Conservation (phyloP, 495 filamentous ascomycete genomes). For the Lophiotrema nucula region DNA sequence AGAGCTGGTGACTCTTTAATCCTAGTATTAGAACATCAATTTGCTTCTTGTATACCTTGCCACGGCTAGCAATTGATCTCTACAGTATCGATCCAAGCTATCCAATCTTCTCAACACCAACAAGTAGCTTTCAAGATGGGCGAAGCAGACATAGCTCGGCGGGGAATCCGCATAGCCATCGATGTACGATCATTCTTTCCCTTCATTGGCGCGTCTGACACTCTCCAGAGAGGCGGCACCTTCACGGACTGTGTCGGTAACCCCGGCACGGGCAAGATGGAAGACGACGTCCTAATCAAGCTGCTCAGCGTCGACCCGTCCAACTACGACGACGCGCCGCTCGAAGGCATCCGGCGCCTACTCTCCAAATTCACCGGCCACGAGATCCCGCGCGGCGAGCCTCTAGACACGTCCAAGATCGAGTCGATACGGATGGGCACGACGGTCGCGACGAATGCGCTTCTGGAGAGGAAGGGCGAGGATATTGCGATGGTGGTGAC, state of each 20-base stretch:
- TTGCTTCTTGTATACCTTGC: too few relatives aligned
- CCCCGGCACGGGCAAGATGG: conserved; percentile 52
- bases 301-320: conserved; percentile 50
- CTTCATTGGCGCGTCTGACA: conserved; percentile 3
- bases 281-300: conserved; percentile 52
- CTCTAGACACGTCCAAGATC: conserved; percentile 81
- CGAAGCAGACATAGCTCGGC: conserved; percentile 5
- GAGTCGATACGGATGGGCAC: conserved; percentile 54
- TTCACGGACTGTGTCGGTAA: conserved; percentile 61
- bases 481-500: conserved; percentile 88
- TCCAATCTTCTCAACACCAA: too few relatives aligned
- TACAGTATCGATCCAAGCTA: too few relatives aligned
- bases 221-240: conserved; percentile 55
- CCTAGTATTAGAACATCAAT: too few relatives aligned
- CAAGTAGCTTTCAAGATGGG: conserved; percentile 8
- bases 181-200: conserved; percentile 30
- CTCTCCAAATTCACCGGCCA: conserved; percentile 74
- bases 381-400: conserved; percentile 75
- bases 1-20: too few relatives aligned
- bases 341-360: conserved; percentile 80
- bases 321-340: conserved; percentile 54
- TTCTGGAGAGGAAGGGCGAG: conserved; percentile 93
- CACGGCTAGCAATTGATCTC: too few relatives aligned
- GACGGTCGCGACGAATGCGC: conserved; percentile 50
- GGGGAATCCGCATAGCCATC: conserved; percentile 46